phyloP scores from a whole-genome alignment of 164 flowering plant genomes.

The Malania oleifera region DNA sequence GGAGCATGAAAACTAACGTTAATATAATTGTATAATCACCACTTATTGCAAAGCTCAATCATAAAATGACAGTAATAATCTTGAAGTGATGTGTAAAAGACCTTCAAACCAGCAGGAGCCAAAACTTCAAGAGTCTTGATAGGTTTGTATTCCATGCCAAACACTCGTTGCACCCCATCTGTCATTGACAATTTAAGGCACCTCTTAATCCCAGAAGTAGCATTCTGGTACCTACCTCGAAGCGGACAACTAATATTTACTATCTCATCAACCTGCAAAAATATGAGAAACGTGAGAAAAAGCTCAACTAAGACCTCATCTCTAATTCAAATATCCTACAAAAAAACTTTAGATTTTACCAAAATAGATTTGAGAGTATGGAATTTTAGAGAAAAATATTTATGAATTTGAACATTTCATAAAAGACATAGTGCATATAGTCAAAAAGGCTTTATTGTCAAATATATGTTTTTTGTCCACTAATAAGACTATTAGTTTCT shows the following conservation, averaged over 20 bases:
- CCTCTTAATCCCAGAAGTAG: conserved; percentile 62
- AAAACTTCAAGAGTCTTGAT: conserved; percentile 72
- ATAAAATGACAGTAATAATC: no score
- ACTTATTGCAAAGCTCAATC: no score
- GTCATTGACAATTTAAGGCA: conserved; percentile 93
- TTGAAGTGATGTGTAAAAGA: conserved; percentile 14
- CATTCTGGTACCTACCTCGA: conserved; percentile 67
- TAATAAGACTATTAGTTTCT: background rate
- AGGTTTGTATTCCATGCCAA: conserved; percentile 93
- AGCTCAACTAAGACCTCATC: background rate
- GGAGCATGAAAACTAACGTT: no score
- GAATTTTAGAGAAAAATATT: background rate
- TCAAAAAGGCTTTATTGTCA: background rate
- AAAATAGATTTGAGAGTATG: background rate
- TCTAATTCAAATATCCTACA: background rate
- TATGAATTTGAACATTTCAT: background rate
- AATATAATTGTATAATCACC: no score
- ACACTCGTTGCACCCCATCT: conserved; percentile 86
- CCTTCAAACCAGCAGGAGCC: conserved; percentile 88
- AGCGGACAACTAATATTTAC: conserved; percentile 73
- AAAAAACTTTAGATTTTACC: background rate
- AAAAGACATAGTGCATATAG: background rate
- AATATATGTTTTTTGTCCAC: background rate
- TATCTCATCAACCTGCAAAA: conserved; percentile 80
- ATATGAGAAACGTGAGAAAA: background rate